Conservation (phyloP, 306 rosid species). For the Castanopsis chinensis region DNA sequence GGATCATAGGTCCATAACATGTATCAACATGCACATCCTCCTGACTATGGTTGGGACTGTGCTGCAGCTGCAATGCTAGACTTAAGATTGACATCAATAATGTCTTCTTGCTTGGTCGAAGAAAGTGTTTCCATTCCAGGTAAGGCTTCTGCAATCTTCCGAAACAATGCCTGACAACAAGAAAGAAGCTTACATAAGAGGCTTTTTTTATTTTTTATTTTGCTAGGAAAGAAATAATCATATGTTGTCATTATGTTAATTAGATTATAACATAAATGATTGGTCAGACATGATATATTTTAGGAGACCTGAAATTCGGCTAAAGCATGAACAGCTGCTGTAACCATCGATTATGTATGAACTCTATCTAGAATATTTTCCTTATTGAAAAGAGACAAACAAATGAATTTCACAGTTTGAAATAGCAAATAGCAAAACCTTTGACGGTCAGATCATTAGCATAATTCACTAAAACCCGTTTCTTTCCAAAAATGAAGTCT, state of each 20-base stretch:
- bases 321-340: too few species aligned
- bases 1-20: not conserved
- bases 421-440: not conserved
- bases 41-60: too few species aligned
- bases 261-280: too few species aligned
- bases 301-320: too few species aligned
- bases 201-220: not conserved
- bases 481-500: too few species aligned
- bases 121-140: too few species aligned
- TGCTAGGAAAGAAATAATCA: too few species aligned
- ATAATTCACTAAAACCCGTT: not conserved
- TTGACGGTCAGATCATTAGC: not conserved
- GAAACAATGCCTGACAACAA: slow-evolving; percentile 63
- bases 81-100: too few species aligned
- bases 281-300: too few species aligned
- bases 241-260: too few species aligned
- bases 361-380: not conserved
- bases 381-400: not conserved
- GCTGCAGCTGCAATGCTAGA: too few species aligned
- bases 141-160: slow-evolving; percentile 56
- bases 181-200: not conserved
- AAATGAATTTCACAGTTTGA: not conserved
- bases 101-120: too few species aligned
- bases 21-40: slow-evolving; percentile 16
- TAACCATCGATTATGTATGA: not conserved